A percentile compares a stretch with the other conserved stretches of the same genome.
phyloP scores from a whole-genome alignment of 345 rosid genomes.

The Salix arbutifolia region DNA sequence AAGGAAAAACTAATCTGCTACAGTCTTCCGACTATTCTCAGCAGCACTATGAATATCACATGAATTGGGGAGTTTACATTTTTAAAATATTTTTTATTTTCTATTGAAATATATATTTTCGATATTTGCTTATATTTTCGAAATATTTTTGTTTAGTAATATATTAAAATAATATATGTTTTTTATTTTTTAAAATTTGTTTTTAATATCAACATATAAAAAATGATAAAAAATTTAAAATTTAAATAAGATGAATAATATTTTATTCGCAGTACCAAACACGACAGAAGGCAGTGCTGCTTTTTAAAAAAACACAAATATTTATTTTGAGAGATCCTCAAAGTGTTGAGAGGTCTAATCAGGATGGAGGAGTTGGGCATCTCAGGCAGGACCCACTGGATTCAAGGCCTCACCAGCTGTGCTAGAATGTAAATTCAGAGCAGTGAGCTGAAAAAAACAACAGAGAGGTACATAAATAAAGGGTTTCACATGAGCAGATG shows the following conservation, averaged over 20 bases:
- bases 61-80: too few relatives aligned
- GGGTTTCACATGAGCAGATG: not conserved
- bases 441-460: not conserved
- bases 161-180: too few relatives aligned
- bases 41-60: too few relatives aligned
- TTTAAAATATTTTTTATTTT: too few relatives aligned
- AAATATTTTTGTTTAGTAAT: too few relatives aligned
- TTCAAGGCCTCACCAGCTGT: constrained; percentile 9
- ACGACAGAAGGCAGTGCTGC: not conserved
- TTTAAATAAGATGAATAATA: too few relatives aligned
- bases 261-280: too few relatives aligned
- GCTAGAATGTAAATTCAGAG: not conserved
- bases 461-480: not conserved
- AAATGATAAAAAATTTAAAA: too few relatives aligned
- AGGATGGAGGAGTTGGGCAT: not conserved
- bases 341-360: not conserved
- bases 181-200: too few relatives aligned
- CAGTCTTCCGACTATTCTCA: not conserved
- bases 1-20: not conserved
- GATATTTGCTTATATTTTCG: too few relatives aligned
- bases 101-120: too few relatives aligned
- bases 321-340: not conserved
- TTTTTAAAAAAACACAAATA: not conserved
- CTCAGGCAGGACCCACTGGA: not conserved
- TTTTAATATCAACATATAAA: too few relatives aligned